phyloP scores from a whole-genome alignment of 2,329 filamentous ascomycete genomes.

The Fusarium sp. region DNA sequence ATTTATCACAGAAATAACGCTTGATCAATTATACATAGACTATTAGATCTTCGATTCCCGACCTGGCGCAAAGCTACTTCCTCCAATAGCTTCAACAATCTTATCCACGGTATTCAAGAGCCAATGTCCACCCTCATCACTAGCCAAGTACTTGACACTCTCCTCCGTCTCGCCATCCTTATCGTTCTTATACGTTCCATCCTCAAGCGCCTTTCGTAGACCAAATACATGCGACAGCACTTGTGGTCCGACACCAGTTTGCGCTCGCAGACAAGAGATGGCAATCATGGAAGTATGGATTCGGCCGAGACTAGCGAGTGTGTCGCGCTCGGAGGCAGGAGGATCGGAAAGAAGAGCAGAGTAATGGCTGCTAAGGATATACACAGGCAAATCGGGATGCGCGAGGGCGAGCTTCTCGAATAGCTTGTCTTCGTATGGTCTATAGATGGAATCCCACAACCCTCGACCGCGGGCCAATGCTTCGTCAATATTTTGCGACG shows the following conservation, averaged over 20 bases:
- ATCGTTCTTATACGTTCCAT: constrained; percentile 65
- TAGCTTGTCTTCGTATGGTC: constrained; percentile 78
- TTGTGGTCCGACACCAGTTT: constrained; percentile 86
- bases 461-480: constrained; percentile 69
- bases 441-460: constrained; percentile 83
- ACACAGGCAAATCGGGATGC: constrained; percentile 84
- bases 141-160: constrained; percentile 55
- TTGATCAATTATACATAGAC: neutral
- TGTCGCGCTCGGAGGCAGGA: constrained; percentile 55
- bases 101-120: constrained; percentile 58
- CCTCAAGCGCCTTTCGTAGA: constrained; percentile 78
- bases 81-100: constrained; percentile 60
- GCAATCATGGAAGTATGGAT: constrained; percentile 80
- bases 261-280: constrained; percentile 78
- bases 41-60: constrained; percentile 41
- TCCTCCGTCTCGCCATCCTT: constrained; percentile 52
- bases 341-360: constrained; percentile 79
- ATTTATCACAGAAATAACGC: neutral
- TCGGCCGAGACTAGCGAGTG: constrained; percentile 70
- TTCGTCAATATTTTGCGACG: constrained; percentile 63
- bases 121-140: constrained; percentile 62
- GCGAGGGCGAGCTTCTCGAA: constrained; percentile 76
- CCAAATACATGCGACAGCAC: constrained; percentile 86
- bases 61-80: constrained; percentile 53
- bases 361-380: constrained; percentile 82